Base-by-base conservation (phyloP, 2,329 filamentous ascomycete genomes). In the Arthrinium phaeospermum region DNA sequence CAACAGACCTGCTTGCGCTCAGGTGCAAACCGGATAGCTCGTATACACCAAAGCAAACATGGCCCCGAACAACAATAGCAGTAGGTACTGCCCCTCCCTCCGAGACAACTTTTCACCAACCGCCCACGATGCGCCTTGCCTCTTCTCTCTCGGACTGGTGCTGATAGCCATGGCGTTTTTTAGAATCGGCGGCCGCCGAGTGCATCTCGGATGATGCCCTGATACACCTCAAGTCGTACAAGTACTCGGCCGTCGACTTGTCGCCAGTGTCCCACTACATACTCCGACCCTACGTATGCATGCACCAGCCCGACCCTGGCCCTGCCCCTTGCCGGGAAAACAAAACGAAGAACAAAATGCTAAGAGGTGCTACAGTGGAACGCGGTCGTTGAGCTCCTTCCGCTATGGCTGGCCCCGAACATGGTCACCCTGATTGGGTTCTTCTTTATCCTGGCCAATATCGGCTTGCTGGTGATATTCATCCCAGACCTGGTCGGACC, bases 401-500 rank as follows among this genome's bases (percentile, higher is more conserved):
- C 96, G 75, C 85, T 98, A 90, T 99, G 96, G 95, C 89, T 99
- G 71, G 96, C 96, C 41, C 96, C 96, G 46, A 99, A 99, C 81
- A 96, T 98, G 91, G 96, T 99, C 73, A 99, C 96, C 76, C 87
- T 99, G 34, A 84, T 98, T 68, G 96, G 96, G 72, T 99, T 98
- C 88, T 91, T 93, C 84, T 98, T 96, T 86, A 97, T 99, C 77
- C 85, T 99, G 70, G 91, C 85, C 73, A 98, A 99, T 81, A 90
- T 99, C 73, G 89, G 86, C 30, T 79, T 91, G 61, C 82, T 98
- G 72, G 91, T 93, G 73, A 85, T 97, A 68, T 93, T 91, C 80
- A 93, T 98, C 84, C 96, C 96, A 74, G 95, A 98, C 84, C 87
- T 98, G 67, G 89, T 96, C 67, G 96, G 96, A 81, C 95, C 95